phyloP scores from a whole-genome alignment of 139 green algal species.

The Micractinium sp. region DNA sequence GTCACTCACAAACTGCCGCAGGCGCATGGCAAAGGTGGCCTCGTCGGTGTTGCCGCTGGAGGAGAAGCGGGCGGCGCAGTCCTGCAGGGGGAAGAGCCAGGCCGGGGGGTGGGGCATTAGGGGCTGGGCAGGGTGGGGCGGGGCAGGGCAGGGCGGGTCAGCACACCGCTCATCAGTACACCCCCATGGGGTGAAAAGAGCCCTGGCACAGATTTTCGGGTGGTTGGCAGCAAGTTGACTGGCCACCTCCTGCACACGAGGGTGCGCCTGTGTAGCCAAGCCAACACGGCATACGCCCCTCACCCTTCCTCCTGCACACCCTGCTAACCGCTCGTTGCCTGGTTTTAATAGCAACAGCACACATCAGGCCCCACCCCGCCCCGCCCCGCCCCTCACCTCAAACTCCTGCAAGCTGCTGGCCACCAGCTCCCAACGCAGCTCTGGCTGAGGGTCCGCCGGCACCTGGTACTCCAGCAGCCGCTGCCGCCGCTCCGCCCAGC shows the following conservation, averaged over 20 bases:
- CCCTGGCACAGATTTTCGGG: not conserved
- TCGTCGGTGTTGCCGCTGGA: not conserved
- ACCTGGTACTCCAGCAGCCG: conserved; percentile 15
- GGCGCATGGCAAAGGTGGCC: not conserved
- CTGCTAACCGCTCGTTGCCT: too few relatives aligned
- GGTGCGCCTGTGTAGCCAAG: too few relatives aligned
- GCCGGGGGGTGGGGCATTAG: not conserved
- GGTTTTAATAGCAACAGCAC: too few relatives aligned
- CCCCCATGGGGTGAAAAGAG: too few relatives aligned
- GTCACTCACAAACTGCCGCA: conserved; percentile 10
- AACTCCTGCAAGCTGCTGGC: conserved; percentile 37
- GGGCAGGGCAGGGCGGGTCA: too few relatives aligned
- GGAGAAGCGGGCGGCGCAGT: conserved; percentile 1
- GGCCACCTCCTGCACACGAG: too few relatives aligned
- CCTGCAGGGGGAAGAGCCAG: not conserved
- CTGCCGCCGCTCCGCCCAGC: not conserved
- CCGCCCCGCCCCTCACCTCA: conserved; percentile 1
- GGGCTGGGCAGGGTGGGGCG: not conserved
- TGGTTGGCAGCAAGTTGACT: not conserved
- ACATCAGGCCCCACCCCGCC: too few relatives aligned
- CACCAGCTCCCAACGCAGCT: conserved; percentile 33
- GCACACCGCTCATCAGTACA: too few relatives aligned
- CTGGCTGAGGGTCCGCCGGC: not conserved
- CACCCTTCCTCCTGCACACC: not conserved
- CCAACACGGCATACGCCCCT: not conserved